Base-by-base conservation (phyloP, 495 filamentous ascomycete species). In the Penicillium bovifimosum region DNA sequence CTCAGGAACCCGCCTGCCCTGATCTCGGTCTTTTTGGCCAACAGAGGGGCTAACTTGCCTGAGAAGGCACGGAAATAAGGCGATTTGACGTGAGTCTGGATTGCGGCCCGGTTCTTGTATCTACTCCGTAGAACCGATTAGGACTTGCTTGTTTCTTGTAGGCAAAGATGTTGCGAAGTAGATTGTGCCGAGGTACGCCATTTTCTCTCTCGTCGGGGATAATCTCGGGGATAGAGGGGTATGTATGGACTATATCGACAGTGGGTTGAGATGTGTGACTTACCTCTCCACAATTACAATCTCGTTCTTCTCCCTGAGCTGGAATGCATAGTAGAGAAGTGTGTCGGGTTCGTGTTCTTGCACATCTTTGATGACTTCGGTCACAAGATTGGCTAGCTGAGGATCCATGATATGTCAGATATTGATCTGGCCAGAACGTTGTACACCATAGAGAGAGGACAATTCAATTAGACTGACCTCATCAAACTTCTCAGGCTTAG, bases 231-330 rank as follows among this genome's bases (percentile, higher is more conserved):
- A 36, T 16, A 13, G 32, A 27, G 8, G 3, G 45, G 8, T 3
- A 26, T n/a, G n/a, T n/a, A n/a, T 24, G 5, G 36, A 17, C 6
- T 36, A 17, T 27, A 34, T 18, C 11, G 14, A 32, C 9, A 3
- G 13, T 20, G 7, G 16, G 4, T 24, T 24, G 20, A 24, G 20
- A 27, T 31, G 39, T 10, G 24, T 14, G 10, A 46, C 58, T 46
- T 26, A 71, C 68, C 64, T 58, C 50, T 71, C 66, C 4, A 71
- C 56, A 16, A 69, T 58, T n/a, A 66, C 57, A 36, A 71, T 63
- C 41, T 68, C 66, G 6, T 64, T 59, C 27, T 64, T 62, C 14
- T 62, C 60, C 8, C 53, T 52, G 14, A 67, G 56, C 5, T 45
- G 32, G 14, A 64, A 63, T 14, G 64, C 57, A 32, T 68, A 66